phyloP scores from a whole-genome alignment of 1,139 yeast genomes.

The Magnusiomyces tetraspermus region DNA sequence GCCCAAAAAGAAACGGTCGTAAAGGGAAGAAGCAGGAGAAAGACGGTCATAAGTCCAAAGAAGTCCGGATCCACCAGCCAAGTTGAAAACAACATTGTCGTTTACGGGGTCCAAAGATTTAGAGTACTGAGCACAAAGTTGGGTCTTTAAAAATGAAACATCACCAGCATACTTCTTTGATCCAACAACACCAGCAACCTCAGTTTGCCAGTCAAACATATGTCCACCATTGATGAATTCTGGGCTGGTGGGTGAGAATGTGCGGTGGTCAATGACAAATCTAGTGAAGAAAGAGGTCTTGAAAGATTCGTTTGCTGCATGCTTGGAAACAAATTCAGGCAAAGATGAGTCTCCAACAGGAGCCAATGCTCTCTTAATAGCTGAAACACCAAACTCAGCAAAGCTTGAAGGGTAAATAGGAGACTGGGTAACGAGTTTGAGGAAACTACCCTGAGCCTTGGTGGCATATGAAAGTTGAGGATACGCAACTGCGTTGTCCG shows the following conservation, averaged over 20 bases:
- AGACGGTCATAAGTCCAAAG: conserved; percentile 14
- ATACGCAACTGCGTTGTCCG: conserved; percentile 1
- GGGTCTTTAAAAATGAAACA: conserved; percentile 10
- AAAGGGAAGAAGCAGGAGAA: conserved; percentile 16
- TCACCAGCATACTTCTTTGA: conserved; percentile 12
- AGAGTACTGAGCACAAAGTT: conserved; percentile 8
- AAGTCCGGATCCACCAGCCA: conserved; percentile 18
- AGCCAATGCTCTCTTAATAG: conserved; percentile 20
- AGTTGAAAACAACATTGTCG: conserved; percentile 18
- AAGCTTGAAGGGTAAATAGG: conserved; percentile 10
- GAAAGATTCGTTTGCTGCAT: conserved; percentile 49
- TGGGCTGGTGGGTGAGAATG: conserved; percentile 32
- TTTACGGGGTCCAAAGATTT: conserved; percentile 19
- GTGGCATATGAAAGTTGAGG: conserved; percentile 5
- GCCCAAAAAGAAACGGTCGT: conserved; percentile 43
- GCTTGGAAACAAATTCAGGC: conserved; percentile 20
- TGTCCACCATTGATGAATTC: conserved; percentile 49
- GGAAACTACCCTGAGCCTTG: conserved; percentile 2
- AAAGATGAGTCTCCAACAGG: conserved; percentile 22
- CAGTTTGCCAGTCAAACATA: conserved; percentile 42
- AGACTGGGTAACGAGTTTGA: conserved; percentile 8
- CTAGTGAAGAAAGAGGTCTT: conserved; percentile 51
- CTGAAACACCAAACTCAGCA: conserved; percentile 21
- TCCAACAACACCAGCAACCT: conserved; percentile 40
- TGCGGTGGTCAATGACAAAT: conserved; percentile 45